Evolutionary conservation across 345 rosid species (phyloP).

Genomic region (Diplotaxis tenuifolia): DNA sequence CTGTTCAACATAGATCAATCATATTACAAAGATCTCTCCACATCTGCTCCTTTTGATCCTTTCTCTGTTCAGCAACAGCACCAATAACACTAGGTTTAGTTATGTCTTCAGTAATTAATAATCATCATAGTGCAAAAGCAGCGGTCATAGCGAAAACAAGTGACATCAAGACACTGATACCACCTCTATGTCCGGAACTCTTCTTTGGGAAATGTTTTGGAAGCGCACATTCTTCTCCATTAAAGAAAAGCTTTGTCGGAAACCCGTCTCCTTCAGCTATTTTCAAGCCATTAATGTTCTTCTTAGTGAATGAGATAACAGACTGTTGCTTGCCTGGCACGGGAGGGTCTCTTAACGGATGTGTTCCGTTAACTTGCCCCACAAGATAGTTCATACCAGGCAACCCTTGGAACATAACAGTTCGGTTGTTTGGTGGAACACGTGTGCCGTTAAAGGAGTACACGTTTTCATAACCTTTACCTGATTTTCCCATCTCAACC

Average conservation of each 20-base stretch:
- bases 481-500: conserved; percentile 56
- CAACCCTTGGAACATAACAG: conserved; percentile 70
- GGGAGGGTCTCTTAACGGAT: conserved; percentile 44
- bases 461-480: conserved; percentile 57
- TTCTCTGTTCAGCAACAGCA: conserved; percentile 28
- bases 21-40: conserved; percentile 24
- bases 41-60: conserved; percentile 15
- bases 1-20: conserved; percentile 25
- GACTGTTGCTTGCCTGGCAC: conserved; percentile 54
- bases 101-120: conserved; percentile 16
- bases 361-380: conserved; percentile 57
- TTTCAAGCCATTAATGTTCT: conserved; percentile 43
- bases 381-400: conserved; percentile 64
- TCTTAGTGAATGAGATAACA: conserved; percentile 63
- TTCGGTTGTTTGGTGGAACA: conserved; percentile 44
- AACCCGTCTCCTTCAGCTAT: conserved; percentile 67
- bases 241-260: conserved; percentile 66
- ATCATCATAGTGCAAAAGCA: conserved; percentile 46
- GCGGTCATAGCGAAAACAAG: conserved; percentile 28
- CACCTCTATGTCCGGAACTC: conserved; percentile 40
- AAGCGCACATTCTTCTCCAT: conserved; percentile 93
- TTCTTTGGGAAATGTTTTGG: conserved; percentile 56
- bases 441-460: conserved; percentile 85
- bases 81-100: conserved; percentile 11
- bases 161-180: conserved; percentile 26